A percentile compares a stretch with the other conserved stretches of the same genome.
These are phyloP conservation scores for Rutidosis leptorrhynchoides DNA, from an alignment of 129 eudicot genomes.

Conservation along the genomic window DNA sequence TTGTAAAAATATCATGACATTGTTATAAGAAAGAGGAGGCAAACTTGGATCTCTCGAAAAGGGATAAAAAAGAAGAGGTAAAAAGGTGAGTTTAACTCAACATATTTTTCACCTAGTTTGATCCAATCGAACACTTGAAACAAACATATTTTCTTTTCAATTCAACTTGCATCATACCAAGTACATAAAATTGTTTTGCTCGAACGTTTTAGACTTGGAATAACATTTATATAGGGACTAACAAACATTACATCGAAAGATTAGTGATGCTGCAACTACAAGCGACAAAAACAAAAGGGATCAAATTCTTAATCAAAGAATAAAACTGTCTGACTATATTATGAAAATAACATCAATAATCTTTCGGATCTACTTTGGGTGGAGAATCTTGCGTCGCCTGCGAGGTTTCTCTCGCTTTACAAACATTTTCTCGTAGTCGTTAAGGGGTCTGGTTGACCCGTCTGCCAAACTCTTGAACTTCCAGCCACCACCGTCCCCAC, in stretches of 20 bases:
- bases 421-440: slow-evolving; percentile 82
- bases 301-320: slow-evolving; percentile 13
- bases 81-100: no score
- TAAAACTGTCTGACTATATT: slow-evolving; percentile 11
- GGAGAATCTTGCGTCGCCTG: slow-evolving; percentile 65
- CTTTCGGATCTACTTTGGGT: slow-evolving; percentile 35
- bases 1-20: no score
- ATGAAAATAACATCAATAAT: slow-evolving; percentile 1
- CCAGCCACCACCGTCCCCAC: slow-evolving; percentile 96
- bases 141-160: slow-evolving; percentile 9
- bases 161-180: slow-evolving; percentile 18
- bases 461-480: slow-evolving; percentile 68
- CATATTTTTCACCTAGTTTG: no score
- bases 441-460: slow-evolving; percentile 79
- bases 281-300: slow-evolving; percentile 17
- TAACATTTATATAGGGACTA: slow-evolving; percentile 21
- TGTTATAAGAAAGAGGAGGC: no score
- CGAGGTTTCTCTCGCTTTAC: slow-evolving; percentile 93
- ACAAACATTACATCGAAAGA: slow-evolving; percentile 22
- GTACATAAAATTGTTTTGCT: slow-evolving; percentile 11
- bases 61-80: no score
- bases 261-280: slow-evolving; percentile 11
- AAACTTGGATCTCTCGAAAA: no score
- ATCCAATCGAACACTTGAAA: slow-evolving; percentile 3
- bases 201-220: slow-evolving; percentile 15